Evolutionary conservation across 1,139 yeast genomes (phyloP).

Genomic region (Candida glucosophila): DNA sequence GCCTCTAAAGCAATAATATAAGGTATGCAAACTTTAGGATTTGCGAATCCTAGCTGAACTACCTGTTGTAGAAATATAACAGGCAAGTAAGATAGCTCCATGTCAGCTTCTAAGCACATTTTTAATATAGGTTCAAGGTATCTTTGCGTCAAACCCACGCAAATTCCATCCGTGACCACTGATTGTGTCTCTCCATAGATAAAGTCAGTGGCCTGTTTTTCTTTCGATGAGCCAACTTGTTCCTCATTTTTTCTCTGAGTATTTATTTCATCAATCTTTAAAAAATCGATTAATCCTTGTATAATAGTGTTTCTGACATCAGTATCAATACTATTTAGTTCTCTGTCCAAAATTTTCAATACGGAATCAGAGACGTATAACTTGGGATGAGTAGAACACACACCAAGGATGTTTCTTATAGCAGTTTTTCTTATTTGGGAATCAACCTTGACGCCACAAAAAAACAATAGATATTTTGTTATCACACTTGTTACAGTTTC

Average conservation of each 20-base stretch:
- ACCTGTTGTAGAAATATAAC: constrained; percentile 48
- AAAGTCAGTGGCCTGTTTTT: too few species aligned
- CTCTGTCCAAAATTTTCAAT: constrained; percentile 44
- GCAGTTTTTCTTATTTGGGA: constrained; percentile 38
- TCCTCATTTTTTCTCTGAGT: constrained; percentile 29
- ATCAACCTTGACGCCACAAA: constrained; percentile 26
- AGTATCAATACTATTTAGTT: constrained; percentile 23
- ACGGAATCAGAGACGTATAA: constrained; percentile 51
- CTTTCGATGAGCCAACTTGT: constrained; percentile 20
- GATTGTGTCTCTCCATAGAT: constrained; percentile 42
- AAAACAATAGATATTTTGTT: constrained; percentile 46
- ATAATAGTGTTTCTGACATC: constrained; percentile 40
- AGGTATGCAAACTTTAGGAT: constrained; percentile 62
- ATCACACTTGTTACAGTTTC: constrained; percentile 51
- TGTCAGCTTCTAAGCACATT: constrained; percentile 40
- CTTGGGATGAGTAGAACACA: constrained; percentile 56
- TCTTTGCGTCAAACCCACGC: constrained; percentile 63
- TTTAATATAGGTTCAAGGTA: constrained; percentile 41
- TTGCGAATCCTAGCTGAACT: constrained; percentile 59
- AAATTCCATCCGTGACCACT: constrained; percentile 57
- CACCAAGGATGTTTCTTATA: constrained; percentile 43
- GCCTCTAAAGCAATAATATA: constrained; percentile 65
- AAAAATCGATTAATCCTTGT: constrained; percentile 47
- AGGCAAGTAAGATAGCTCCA: constrained; percentile 36
- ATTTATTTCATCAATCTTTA: constrained; percentile 43